phyloP scores from a whole-genome alignment of 345 rosid genomes.

The Psidium guajava region DNA sequence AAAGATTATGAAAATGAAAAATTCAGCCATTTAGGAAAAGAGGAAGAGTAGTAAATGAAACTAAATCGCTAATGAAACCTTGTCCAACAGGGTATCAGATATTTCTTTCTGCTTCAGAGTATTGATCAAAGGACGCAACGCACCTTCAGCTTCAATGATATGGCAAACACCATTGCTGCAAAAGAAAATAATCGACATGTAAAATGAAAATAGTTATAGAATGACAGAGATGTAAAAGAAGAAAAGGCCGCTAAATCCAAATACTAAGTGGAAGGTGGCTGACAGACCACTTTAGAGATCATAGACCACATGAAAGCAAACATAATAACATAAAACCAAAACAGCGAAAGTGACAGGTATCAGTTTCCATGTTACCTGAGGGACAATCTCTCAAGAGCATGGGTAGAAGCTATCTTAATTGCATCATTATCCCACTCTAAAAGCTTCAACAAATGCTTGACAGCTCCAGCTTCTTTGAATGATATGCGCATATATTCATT shows the following conservation, averaged over 20 bases:
- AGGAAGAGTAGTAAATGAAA: background rate
- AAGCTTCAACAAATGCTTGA: conserved; percentile 60
- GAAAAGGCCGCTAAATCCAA: background rate
- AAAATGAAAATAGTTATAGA: background rate
- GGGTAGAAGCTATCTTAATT: conserved; percentile 31
- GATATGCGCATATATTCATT: conserved; percentile 66
- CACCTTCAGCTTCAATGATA: conserved; percentile 66
- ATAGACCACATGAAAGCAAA: background rate
- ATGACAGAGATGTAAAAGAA: background rate
- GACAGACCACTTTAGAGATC: background rate
- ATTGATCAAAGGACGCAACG: conserved; percentile 34
- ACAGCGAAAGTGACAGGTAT: background rate
- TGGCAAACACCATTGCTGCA: conserved; percentile 55
- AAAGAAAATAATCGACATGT: background rate
- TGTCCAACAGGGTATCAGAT: conserved; percentile 36
- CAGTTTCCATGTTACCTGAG: conserved; percentile 33
- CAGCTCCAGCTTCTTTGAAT: conserved; percentile 85
- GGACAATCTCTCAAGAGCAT: conserved; percentile 67
- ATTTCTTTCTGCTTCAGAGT: conserved; percentile 37
- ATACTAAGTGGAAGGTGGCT: background rate
- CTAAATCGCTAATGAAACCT: conserved; percentile 25
- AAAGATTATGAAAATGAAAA: background rate
- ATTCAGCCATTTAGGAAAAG: background rate
- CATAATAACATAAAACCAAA: background rate
- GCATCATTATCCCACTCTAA: conserved; percentile 45